These are phyloP conservation scores for Piromyces finnis DNA, from an alignment of 192 early-diverging fungal genomes.

Conservation along the genomic window DNA sequence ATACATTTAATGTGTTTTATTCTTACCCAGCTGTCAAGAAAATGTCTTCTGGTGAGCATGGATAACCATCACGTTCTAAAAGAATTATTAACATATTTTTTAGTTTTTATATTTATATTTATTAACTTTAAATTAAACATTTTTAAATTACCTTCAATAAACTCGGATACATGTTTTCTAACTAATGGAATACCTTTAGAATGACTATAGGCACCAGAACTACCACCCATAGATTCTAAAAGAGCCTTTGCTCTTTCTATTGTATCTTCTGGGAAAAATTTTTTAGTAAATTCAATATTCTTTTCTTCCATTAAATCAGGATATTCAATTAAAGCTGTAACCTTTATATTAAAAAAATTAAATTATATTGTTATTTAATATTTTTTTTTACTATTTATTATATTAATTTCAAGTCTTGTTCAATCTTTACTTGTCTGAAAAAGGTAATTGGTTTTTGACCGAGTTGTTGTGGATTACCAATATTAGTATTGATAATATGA, in stretches of 20 bases:
- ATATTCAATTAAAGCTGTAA: slow-evolving; percentile 74
- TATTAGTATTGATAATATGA: slow-evolving; percentile 61
- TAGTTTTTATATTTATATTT: no score
- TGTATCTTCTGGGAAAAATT: slow-evolving; percentile 70
- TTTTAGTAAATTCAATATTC: slow-evolving; percentile 21
- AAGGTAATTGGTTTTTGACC: slow-evolving; percentile 86
- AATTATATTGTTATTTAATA: not conserved
- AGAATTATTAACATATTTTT: not conserved
- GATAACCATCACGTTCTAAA: slow-evolving; percentile 70
- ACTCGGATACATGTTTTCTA: slow-evolving; percentile 72
- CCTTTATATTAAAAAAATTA: slow-evolving; percentile 16
- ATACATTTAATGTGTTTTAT: not conserved
- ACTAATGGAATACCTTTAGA: slow-evolving; percentile 78
- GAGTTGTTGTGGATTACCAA: slow-evolving; percentile 87
- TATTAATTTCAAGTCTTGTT: not conserved
- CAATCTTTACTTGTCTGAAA: slow-evolving; percentile 60
- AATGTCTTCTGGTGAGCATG: slow-evolving; percentile 65
- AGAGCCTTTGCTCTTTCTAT: slow-evolving; percentile 66
- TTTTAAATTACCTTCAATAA: slow-evolving; percentile 41
- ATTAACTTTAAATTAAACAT: not conserved
- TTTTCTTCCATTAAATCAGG: slow-evolving; percentile 43
- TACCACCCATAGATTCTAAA: slow-evolving; percentile 44
- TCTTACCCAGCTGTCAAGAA: slow-evolving; percentile 65
- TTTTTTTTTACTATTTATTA: not conserved
- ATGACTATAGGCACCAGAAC: slow-evolving; percentile 81